Evolutionary conservation across 2,329 filamentous ascomycete species (phyloP), one percentile per base, ranked within the genome.

Genomic region (Trichoderma sp.): DNA sequence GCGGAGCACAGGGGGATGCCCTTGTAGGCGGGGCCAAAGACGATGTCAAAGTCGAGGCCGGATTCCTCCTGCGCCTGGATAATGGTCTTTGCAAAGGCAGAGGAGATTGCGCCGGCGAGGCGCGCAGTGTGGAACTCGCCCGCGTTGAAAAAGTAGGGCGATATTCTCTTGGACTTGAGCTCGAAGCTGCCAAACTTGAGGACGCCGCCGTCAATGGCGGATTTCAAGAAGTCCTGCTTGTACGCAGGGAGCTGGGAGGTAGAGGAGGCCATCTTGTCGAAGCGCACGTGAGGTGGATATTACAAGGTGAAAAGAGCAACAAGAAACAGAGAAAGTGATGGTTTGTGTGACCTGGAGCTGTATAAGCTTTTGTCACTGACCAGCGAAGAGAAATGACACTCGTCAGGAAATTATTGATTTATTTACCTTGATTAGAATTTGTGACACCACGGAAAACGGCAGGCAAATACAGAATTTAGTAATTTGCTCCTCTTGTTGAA

Each of bases 121-220:
- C 91, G 87, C 26, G 92, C 92, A 67, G 91, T 91, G 86, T 96
- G 94, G 83, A 98, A 97, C 77, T 93, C 90, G 73, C 95, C 94
- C 61, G 95, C 94, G 82, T 97, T 98, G 90, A 98, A 97, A 87
- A 98, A 98, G 88, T 98, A 98, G 55, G 96, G 96, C 13, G 94
- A 97, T 77, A 86, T 87, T 78, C 95, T 93, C 83, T 93, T 93
- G 68, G 95, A 98, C 85, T 99, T 99, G 79, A 99, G 90, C 77
- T 92, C 93, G 84, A 93, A 96, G 80, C 87, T 90, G 81, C 93
- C 93, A 81, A 96, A 96, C 78, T 91, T 92, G 76, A 96, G 88
- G 77, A 93, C 90, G 74, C 88, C 87, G 77, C 90, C 90, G 26
- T 85, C 82, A 75, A 95, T 87, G 78, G 91, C 88, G 71, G 92